Percentiles rank a stretch among this genome's conserved stretches.
Evolutionary conservation across 2,329 filamentous ascomycete species (phyloP).

Genomic region (Penicillium paneum): DNA sequence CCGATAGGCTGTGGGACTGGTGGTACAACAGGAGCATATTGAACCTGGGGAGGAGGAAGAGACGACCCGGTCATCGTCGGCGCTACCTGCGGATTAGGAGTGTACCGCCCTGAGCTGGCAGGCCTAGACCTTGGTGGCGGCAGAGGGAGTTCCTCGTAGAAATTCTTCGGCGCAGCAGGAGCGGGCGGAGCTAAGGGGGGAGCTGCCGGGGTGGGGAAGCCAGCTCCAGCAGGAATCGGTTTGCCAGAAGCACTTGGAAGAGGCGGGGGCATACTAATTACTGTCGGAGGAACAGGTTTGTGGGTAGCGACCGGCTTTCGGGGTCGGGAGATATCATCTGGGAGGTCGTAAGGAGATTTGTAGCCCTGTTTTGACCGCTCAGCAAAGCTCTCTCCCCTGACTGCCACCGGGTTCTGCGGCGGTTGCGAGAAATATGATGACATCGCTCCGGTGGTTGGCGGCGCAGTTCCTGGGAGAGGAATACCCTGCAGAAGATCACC

Average conservation of each 20-base stretch:
- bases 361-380: conserved; percentile 91
- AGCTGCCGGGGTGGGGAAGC: conserved; percentile 17
- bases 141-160: conserved; percentile 73
- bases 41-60: background rate
- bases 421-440: conserved; percentile 29
- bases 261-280: conserved; percentile 50
- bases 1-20: conserved; percentile 19
- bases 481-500: conserved; percentile 45
- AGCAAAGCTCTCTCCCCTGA: conserved; percentile 75
- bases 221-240: conserved; percentile 18
- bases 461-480: conserved; percentile 21
- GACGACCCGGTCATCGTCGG: conserved; percentile 16
- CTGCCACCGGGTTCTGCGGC: conserved; percentile 31
- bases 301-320: conserved; percentile 62
- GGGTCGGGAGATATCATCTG: conserved; percentile 71
- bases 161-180: conserved; percentile 47
- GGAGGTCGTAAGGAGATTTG: conserved; percentile 89
- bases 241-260: conserved; percentile 63
- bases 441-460: conserved; percentile 14
- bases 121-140: conserved; percentile 60
- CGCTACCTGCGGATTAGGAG: conserved; percentile 33
- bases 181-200: conserved; percentile 15
- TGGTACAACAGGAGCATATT: conserved; percentile 19
- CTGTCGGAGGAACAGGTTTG: conserved; percentile 49
- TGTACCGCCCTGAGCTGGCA: conserved; percentile 44